Percentiles rank a stretch among this genome's conserved stretches.
Evolutionary conservation across 1,139 yeast species (phyloP).

Genomic region (Schwanniomyces etchellsii): DNA sequence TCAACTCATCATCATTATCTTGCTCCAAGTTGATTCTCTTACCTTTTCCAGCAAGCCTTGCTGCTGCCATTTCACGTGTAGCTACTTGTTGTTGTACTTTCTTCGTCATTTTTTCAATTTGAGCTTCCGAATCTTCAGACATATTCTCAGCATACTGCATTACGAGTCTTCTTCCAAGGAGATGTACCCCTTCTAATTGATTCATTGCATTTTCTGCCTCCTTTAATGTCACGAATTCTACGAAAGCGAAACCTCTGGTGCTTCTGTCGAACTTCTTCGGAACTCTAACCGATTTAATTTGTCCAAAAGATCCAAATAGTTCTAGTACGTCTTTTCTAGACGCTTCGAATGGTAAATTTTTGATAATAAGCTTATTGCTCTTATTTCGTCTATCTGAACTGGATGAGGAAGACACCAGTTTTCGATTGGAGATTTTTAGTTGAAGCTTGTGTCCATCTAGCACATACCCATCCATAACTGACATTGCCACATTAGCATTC

Average conservation of each 20-base stretch:
- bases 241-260: slow-evolving; percentile 97
- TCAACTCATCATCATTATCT: slow-evolving; percentile 38
- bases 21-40: slow-evolving; percentile 69
- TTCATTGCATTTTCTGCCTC: slow-evolving; percentile 97
- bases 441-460: slow-evolving; percentile 89
- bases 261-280: slow-evolving; percentile 94
- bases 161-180: slow-evolving; percentile 92
- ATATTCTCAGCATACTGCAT: slow-evolving; percentile 89
- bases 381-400: slow-evolving; percentile 28
- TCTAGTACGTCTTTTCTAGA: slow-evolving; percentile 87
- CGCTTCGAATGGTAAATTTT: slow-evolving; percentile 96
- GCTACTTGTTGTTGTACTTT: slow-evolving; percentile 79
- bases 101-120: slow-evolving; percentile 82
- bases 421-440: slow-evolving; percentile 80
- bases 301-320: slow-evolving; percentile 90
- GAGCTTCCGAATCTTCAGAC: slow-evolving; percentile 79
- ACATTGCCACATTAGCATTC: slow-evolving; percentile 72
- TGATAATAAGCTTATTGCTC: slow-evolving; percentile 77
- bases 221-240: slow-evolving; percentile 79
- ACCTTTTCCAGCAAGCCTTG: slow-evolving; percentile 70
- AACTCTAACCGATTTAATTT: slow-evolving; percentile 87
- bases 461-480: slow-evolving; percentile 68
- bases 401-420: slow-evolving; percentile 28
- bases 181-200: slow-evolving; percentile 92
- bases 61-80: slow-evolving; percentile 68